phyloP scores from a whole-genome alignment of 495 filamentous ascomycete species.

The Parachaetomium inaequale region DNA sequence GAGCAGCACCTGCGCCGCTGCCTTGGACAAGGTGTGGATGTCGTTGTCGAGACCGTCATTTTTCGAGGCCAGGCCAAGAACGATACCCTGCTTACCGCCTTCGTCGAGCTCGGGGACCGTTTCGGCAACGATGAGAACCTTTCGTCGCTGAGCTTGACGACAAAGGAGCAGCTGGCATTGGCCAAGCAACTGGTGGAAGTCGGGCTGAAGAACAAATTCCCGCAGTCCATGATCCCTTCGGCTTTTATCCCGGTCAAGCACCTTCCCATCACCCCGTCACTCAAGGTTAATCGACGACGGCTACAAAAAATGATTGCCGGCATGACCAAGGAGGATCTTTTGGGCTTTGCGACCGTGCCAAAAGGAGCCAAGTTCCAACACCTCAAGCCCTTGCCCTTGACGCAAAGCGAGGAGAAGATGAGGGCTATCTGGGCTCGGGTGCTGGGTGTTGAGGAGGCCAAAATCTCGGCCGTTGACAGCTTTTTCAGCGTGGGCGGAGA shows the following conservation, averaged over 20 bases:
- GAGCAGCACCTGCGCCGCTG: constrained; percentile 44
- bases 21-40: constrained; percentile 44
- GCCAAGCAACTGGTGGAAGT: constrained; percentile 39
- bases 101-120: constrained; percentile 45
- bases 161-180: constrained; percentile 38
- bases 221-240: constrained; percentile 37
- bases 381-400: constrained; percentile 43
- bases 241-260: constrained; percentile 44
- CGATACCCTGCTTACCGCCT: constrained; percentile 39
- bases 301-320: constrained; percentile 41
- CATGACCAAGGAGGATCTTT: constrained; percentile 39
- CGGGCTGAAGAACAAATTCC: constrained; percentile 35
- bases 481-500: constrained; percentile 47
- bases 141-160: constrained; percentile 26
- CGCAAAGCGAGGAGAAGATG: constrained; percentile 43
- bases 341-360: constrained; percentile 32
- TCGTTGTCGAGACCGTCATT: constrained; percentile 43
- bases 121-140: constrained; percentile 36
- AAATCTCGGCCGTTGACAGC: constrained; percentile 40
- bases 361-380: constrained; percentile 31
- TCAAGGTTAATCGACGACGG: constrained; percentile 41
- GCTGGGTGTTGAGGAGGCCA: constrained; percentile 35
- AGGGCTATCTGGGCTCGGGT: constrained; percentile 43
- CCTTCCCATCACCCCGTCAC: constrained; percentile 41
- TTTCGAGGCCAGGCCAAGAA: constrained; percentile 36